Evolutionary conservation across 2,329 filamentous ascomycete species (phyloP), one percentile per base, ranked within the genome.

Genomic region (Davidsoniella australis): DNA sequence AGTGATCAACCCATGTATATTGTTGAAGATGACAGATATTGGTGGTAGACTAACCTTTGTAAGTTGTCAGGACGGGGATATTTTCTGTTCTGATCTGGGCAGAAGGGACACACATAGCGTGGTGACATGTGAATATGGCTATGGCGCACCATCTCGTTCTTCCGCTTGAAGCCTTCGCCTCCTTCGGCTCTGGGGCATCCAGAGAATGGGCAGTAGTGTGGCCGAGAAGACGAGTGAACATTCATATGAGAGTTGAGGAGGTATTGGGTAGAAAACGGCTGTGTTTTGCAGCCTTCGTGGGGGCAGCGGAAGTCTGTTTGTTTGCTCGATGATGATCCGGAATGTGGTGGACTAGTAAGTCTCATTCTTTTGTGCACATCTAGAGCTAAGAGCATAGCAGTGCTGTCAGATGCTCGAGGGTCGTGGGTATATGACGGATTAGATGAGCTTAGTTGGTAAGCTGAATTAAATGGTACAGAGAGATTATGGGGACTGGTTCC

Each of bases 21-120:
- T n/a, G 6, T 14, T 17, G 2, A 37, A 51, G n/a, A 18, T 6
- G 23, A 3, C 20, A 16, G 23, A 24, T 20, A 33, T 12, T 2
- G 23, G 5, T 39, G 2, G 17, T 36, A 41, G 46, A 62, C 73
- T 56, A 70, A 93, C 85, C 89, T 79, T 68, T 95, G 89, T 50
- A 98, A 68, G 68, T 96, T 96, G 63, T 98, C 91, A 33, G 91
- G 91, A 57, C 91, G 73, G 4, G 91, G 91, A 62, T 96, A 96
- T 61, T 83, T 88, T 63, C 95, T 89, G 61, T 95, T 87, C 56
- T 87, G 75, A 59, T 94, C 87, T 1, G 86, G 84, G 62, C 91
- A 98, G 61, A 95, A 96, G 0, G 91, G 91, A 62, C 91, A 98
- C 26, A 94, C 80, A 59, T 96, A 98, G 53, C 89, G 89, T 1